Percentiles rank a stretch among this genome's conserved stretches.
Evolutionary conservation across 257 asterid species (phyloP).

Genomic region (Plantago elongata): DNA sequence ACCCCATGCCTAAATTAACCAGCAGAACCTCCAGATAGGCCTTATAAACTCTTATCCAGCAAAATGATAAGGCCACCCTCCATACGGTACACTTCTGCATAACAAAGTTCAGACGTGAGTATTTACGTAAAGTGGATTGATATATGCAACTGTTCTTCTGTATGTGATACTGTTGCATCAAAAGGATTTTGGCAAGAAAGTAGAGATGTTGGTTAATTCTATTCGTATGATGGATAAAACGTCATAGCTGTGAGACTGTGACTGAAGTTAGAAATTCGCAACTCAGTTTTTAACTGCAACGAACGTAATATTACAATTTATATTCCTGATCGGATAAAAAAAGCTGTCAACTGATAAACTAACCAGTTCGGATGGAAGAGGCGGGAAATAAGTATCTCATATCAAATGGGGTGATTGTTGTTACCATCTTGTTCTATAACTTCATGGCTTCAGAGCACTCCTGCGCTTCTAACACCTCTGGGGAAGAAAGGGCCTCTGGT

Average conservation of each 20-base stretch:
- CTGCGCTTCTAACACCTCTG: slow-evolving; percentile 31
- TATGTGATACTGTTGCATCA: not conserved
- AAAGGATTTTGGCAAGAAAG: too few species aligned
- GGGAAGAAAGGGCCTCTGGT: slow-evolving; percentile 26
- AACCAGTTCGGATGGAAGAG: slow-evolving; percentile 17
- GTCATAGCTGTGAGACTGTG: too few species aligned
- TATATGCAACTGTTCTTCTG: not conserved
- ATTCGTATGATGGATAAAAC: too few species aligned
- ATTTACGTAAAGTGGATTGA: too few species aligned
- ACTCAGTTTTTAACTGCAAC: too few species aligned
- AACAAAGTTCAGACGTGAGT: too few species aligned
- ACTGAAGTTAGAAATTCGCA: too few species aligned
- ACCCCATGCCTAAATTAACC: not conserved
- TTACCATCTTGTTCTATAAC: too few species aligned
- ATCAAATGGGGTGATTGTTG: not conserved
- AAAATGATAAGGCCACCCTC: not conserved
- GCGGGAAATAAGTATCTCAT: not conserved
- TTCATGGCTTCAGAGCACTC: slow-evolving; percentile 18
- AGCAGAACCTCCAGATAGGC: not conserved
- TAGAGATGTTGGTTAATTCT: too few species aligned
- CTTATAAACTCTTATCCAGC: not conserved
- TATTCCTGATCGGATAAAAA: not conserved
- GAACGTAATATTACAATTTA: too few species aligned
- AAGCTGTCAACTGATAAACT: slow-evolving; percentile 21
- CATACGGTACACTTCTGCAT: too few species aligned